Conservation (phyloP, 2,329 filamentous ascomycete species). For the Epichloe bromicola region DNA sequence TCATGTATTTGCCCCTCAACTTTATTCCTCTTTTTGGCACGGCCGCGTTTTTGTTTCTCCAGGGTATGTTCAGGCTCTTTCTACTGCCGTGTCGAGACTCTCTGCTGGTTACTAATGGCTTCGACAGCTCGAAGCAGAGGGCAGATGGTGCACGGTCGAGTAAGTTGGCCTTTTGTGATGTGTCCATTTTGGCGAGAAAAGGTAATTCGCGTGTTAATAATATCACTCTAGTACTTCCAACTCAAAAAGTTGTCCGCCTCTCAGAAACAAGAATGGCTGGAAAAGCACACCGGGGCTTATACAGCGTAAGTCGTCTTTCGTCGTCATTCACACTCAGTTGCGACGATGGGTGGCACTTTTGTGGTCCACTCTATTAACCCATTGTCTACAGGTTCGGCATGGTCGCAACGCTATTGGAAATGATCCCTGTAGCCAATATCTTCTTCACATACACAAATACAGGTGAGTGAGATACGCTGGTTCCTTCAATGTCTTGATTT, state of each 20-base stretch:
- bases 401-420: constrained; percentile 67
- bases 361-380: constrained; percentile 6
- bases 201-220: constrained; percentile 4
- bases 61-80: constrained; percentile 35
- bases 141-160: constrained; percentile 37
- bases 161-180: constrained; percentile 20
- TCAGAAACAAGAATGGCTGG: constrained; percentile 55
- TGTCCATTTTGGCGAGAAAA: background rate
- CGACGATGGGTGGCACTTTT: background rate
- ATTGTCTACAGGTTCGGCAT: constrained; percentile 49
- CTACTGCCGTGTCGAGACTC: background rate
- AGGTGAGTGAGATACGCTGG: constrained; percentile 31
- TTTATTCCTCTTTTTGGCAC: constrained; percentile 87
- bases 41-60: constrained; percentile 62
- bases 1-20: constrained; percentile 83
- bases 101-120: background rate
- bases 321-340: background rate
- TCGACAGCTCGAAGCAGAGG: constrained; percentile 33
- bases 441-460: constrained; percentile 85
- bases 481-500: background rate
- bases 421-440: constrained; percentile 71
- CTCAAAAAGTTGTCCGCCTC: constrained; percentile 66
- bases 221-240: constrained; percentile 62
- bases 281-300: constrained; percentile 61
- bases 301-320: constrained; percentile 48